These are phyloP conservation scores for Collybiopsis luxurians DNA, from an alignment of 768 basidiomycete species.

Conservation along the genomic window DNA sequence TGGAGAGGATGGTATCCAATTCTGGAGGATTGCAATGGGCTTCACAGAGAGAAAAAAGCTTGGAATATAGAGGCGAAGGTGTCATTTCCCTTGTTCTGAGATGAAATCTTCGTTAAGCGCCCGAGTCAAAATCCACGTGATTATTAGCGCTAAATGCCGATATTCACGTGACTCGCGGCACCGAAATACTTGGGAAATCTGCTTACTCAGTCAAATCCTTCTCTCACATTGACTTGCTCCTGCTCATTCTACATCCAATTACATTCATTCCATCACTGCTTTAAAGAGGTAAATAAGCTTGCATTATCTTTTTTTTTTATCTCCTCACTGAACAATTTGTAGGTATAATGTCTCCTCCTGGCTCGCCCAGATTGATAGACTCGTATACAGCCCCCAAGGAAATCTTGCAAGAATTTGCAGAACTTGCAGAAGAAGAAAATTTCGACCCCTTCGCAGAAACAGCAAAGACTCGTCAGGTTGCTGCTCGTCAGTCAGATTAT, in stretches of 20 bases:
- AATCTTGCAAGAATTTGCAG: slow-evolving; percentile 88
- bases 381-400: slow-evolving; percentile 94
- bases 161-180: too few species aligned
- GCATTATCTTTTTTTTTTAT: not conserved
- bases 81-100: too few species aligned
- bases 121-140: too few species aligned
- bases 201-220: too few species aligned
- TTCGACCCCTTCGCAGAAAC: slow-evolving; percentile 91
- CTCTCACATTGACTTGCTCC: too few species aligned
- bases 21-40: too few species aligned
- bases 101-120: too few species aligned
- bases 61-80: too few species aligned
- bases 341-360: slow-evolving; percentile 57
- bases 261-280: not conserved
- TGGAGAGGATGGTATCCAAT: too few species aligned
- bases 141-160: too few species aligned
- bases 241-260: not conserved
- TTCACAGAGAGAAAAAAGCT: too few species aligned
- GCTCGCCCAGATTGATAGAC: slow-evolving; percentile 76
- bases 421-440: slow-evolving; percentile 92
- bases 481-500: slow-evolving; percentile 91
- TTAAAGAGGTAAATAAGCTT: not conserved
- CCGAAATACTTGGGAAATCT: too few species aligned
- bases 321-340: not conserved
- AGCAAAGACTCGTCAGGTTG: slow-evolving; percentile 90